Percentiles rank a stretch among this genome's conserved stretches.
Conservation (phyloP, 176 grass and related monocot genomes). For the Avena eriantha region DNA sequence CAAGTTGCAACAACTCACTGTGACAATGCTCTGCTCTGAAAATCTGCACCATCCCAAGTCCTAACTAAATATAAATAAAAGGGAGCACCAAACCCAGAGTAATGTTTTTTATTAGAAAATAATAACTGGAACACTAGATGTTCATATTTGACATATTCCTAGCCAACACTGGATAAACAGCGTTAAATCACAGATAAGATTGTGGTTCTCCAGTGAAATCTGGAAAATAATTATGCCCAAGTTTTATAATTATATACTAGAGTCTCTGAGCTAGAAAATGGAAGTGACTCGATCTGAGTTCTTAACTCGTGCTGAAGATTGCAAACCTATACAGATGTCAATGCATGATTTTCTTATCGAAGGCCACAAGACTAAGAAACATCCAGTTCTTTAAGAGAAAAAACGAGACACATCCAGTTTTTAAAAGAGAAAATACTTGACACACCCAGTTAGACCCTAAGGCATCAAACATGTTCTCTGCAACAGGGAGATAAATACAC, state of each 20-base stretch:
- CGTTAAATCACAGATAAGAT: constrained; percentile 1
- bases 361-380: neutral
- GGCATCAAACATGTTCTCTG: neutral
- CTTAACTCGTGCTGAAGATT: neutral
- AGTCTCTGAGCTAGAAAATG: neutral
- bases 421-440: too few species aligned
- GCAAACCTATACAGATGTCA: neutral
- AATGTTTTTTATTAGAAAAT: neutral
- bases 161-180: neutral
- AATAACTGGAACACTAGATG: neutral
- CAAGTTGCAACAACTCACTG: constrained; percentile 11
- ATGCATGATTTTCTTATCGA: neutral
- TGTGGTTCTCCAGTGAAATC: neutral
- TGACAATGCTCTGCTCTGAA: neutral
- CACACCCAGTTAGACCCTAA: neutral
- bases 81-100: too few species aligned
- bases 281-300: neutral
- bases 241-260: neutral
- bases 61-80: too few species aligned
- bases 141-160: neutral
- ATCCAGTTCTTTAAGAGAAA: too few species aligned
- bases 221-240: neutral
- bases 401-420: too few species aligned
- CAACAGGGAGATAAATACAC: neutral
- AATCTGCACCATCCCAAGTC: too few species aligned